These are phyloP conservation scores for Syncephalastrum racemosum DNA, from an alignment of 371 early-diverging fungal species.

Conservation along the genomic window DNA sequence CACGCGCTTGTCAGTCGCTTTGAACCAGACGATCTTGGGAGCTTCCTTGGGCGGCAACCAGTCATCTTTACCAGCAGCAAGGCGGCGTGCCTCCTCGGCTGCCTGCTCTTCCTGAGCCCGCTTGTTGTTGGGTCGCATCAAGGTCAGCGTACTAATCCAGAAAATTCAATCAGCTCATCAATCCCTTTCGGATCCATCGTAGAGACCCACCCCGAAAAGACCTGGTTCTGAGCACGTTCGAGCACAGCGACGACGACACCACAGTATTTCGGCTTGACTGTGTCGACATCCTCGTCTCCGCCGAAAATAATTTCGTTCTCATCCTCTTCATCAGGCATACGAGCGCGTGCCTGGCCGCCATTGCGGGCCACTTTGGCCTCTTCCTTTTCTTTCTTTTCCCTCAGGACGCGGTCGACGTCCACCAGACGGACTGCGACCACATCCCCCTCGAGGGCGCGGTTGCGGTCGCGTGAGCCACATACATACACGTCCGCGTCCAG, in stretches of 20 bases:
- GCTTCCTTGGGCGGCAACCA: constrained; percentile 18
- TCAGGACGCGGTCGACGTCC: constrained; percentile 58
- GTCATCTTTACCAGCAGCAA: constrained; percentile 13
- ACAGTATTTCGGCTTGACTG: constrained; percentile 57
- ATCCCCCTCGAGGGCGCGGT: constrained; percentile 87
- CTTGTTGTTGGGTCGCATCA: constrained; percentile 56
- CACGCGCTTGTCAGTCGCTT: constrained; percentile 77
- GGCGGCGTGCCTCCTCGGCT: constrained; percentile 13
- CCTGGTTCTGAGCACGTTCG: constrained; percentile 58
- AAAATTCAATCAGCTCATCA: neutral
- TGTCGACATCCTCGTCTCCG: constrained; percentile 51
- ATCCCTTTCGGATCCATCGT: no score
- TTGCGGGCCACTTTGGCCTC: constrained; percentile 47
- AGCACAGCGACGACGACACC: constrained; percentile 67
- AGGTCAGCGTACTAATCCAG: constrained; percentile 41
- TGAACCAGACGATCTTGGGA: constrained; percentile 72
- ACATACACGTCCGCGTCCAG: constrained; percentile 71
- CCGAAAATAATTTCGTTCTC: constrained; percentile 48
- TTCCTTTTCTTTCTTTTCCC: constrained; percentile 55
- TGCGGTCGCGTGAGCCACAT: constrained; percentile 71
- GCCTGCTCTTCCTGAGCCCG: constrained; percentile 41
- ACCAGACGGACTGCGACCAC: constrained; percentile 76
- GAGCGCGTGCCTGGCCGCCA: constrained; percentile 33
- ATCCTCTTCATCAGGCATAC: constrained; percentile 45
- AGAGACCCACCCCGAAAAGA: constrained; percentile 58